phyloP scores from a whole-genome alignment of 116 monocot species.

The Papilionanthe hybrid region DNA sequence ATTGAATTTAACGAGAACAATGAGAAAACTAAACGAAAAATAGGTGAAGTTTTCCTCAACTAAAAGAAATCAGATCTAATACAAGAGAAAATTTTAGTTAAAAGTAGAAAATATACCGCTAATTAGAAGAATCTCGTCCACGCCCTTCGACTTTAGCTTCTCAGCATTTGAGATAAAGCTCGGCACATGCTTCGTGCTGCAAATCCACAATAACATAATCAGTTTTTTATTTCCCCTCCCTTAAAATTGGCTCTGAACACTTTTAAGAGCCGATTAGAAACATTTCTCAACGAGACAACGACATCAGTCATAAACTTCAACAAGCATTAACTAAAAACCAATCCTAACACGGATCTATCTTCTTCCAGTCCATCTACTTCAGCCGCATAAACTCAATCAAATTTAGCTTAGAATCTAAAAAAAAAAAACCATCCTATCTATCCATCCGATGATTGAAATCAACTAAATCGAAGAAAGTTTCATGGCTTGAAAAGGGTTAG shows the following conservation, averaged over 20 bases:
- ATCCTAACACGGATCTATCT: neutral
- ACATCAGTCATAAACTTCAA: neutral
- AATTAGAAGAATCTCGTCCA: slow-evolving; percentile 79
- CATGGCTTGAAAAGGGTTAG: neutral
- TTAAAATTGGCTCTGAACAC: neutral
- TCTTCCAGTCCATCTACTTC: neutral
- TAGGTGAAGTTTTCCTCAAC: too few relatives aligned
- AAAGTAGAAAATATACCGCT: slow-evolving; percentile 51
- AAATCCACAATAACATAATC: slow-evolving; percentile 2
- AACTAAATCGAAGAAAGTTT: neutral
- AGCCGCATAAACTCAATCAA: neutral
- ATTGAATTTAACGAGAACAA: too few relatives aligned
- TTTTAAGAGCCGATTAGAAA: neutral
- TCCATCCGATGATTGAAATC: neutral
- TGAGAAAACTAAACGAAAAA: too few relatives aligned
- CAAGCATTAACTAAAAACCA: neutral
- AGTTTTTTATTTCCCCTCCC: neutral
- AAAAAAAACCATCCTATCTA: neutral
- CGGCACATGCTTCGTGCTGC: slow-evolving; percentile 92
- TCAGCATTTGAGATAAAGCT: slow-evolving; percentile 69
- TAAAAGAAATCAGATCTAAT: neutral
- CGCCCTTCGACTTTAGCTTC: slow-evolving; percentile 82
- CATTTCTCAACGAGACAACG: neutral
- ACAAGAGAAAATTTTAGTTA: neutral
- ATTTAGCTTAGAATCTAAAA: neutral